Conservation (phyloP, 768 basidiomycete species). For the Macrolepiota albuminosa region DNA sequence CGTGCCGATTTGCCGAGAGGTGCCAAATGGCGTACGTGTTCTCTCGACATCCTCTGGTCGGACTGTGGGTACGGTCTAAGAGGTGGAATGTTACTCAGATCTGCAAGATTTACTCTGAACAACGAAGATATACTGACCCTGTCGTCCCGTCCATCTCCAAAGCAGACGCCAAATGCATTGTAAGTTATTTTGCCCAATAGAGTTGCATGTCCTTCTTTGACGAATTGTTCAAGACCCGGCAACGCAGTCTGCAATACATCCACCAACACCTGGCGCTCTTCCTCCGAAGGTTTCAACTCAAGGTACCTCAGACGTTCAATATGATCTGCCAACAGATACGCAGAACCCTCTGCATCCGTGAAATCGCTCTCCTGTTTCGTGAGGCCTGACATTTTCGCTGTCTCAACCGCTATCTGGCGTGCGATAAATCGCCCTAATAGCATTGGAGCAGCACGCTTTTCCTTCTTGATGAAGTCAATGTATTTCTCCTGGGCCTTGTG, state of each 20-base stretch:
- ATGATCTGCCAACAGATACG: constrained; percentile 71
- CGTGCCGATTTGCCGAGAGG: constrained; percentile 67
- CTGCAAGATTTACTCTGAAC: not conserved
- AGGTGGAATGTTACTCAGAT: not conserved
- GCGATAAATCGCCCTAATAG: constrained; percentile 72
- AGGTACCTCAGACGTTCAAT: constrained; percentile 70
- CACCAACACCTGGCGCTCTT: constrained; percentile 47
- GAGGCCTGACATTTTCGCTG: constrained; percentile 41
- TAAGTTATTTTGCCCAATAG: constrained; percentile 70
- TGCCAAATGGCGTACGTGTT: constrained; percentile 75
- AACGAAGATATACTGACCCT: constrained; percentile 41
- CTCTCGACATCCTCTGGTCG: constrained; percentile 70
- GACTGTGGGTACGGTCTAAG: constrained; percentile 44
- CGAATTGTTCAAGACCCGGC: constrained; percentile 68
- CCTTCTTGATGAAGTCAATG: constrained; percentile 48
- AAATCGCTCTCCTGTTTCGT: constrained; percentile 30
- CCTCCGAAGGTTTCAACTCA: constrained; percentile 43
- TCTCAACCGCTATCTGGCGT: constrained; percentile 64
- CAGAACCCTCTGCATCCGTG: constrained; percentile 41
- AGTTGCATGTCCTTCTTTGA: constrained; percentile 57
- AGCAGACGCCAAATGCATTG: constrained; percentile 73
- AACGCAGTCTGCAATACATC: constrained; percentile 56
- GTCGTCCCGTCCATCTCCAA: constrained; percentile 60
- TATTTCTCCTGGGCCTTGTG: constrained; percentile 57
- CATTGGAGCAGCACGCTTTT: constrained; percentile 39